Evolutionary conservation across 1,284 basidiomycete species (phyloP).

Genomic region (Mrakiaceae sp.): DNA sequence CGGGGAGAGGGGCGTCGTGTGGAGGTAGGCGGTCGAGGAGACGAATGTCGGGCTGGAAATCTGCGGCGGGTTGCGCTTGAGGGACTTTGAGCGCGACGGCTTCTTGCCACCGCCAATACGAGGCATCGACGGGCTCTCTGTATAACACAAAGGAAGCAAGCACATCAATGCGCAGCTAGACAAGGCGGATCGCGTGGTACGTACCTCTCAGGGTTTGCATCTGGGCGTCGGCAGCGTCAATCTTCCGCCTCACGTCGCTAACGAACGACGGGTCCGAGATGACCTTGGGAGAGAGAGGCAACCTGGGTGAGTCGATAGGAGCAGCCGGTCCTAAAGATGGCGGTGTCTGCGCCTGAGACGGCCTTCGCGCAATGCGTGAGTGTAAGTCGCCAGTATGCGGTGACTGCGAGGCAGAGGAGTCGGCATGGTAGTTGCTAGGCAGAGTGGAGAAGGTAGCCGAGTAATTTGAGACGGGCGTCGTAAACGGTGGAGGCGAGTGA

Average conservation of each 20-base stretch:
- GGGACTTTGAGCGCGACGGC: conserved; percentile 1
- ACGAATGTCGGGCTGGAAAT: conserved; percentile 8
- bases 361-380: too few species aligned
- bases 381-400: too few species aligned
- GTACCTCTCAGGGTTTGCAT: neutral
- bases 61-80: neutral
- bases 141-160: neutral
- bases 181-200: too few species aligned
- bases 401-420: too few species aligned
- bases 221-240: conserved; percentile 6
- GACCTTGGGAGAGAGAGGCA: too few species aligned
- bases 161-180: too few species aligned
- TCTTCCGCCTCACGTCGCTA: neutral
- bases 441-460: neutral
- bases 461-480: neutral
- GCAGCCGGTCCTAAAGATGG: too few species aligned
- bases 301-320: too few species aligned
- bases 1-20: neutral
- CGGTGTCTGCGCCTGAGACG: too few species aligned
- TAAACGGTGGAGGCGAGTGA: too few species aligned
- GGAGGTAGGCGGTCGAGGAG: conserved; percentile 3
- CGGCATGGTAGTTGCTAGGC: too few species aligned
- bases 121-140: conserved; percentile 10
- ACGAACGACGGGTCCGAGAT: too few species aligned
- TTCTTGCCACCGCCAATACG: neutral